A percentile compares a stretch with the other conserved stretches of the same genome.
Conservation (phyloP, 108 stramenopile species). For the Parmales sp. region DNA sequence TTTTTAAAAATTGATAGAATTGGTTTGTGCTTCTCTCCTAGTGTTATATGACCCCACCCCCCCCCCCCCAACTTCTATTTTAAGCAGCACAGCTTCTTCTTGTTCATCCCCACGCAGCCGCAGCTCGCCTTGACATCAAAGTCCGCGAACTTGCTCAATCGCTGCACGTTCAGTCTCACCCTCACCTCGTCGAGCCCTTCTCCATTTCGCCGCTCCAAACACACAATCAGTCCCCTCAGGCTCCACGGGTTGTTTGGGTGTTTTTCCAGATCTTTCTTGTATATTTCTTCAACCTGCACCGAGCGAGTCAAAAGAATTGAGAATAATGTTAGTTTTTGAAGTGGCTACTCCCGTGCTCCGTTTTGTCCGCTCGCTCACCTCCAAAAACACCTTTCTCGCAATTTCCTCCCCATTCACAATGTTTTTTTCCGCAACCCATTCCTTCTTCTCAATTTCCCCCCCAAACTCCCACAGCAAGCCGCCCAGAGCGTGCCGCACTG, state of each 20-base stretch:
- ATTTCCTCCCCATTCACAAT: background rate
- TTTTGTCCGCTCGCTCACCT: background rate
- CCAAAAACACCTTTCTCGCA: too few species aligned
- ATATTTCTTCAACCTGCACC: slow-evolving; percentile 55
- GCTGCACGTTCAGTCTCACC: background rate
- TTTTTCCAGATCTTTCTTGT: slow-evolving; percentile 54
- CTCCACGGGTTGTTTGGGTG: slow-evolving; percentile 78
- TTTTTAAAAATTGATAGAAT: too few species aligned
- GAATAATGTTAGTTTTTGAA: too few species aligned
- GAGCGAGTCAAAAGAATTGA: too few species aligned
- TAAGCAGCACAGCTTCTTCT: too few species aligned
- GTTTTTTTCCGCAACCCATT: background rate
- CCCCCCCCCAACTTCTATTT: too few species aligned
- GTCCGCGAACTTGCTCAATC: background rate
- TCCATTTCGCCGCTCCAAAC: slow-evolving; percentile 12
- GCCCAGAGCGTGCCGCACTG: slow-evolving; percentile 71
- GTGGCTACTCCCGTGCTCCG: background rate
- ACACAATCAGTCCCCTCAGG: slow-evolving; percentile 55
- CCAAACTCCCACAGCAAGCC: slow-evolving; percentile 58
- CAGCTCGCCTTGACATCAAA: background rate
- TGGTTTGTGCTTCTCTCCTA: too few species aligned
- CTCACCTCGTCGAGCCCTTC: background rate
- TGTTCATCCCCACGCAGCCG: background rate
- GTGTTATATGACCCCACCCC: too few species aligned
- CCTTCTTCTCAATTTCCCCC: background rate